Evolutionary conservation across 2,329 filamentous ascomycete genomes (phyloP), one percentile per base, ranked within the genome.

Genomic region (Sphaerulina musiva): DNA sequence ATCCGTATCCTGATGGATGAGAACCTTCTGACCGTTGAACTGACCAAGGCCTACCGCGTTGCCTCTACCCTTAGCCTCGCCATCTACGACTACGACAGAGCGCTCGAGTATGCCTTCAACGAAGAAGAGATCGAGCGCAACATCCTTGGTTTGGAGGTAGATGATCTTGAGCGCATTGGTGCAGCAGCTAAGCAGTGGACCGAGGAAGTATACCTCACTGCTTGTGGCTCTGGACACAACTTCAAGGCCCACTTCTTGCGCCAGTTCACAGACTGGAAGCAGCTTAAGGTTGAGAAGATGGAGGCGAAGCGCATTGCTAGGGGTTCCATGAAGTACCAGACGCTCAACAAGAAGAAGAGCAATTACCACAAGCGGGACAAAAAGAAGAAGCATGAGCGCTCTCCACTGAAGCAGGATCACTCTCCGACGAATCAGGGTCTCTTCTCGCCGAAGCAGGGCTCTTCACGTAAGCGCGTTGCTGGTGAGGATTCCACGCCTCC

Each of bases 1-100:
- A 96, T 97, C 70, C 86, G 90, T 38, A 78, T 97, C 43, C 80
- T 97, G 6, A 90, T 96, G 40, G 91, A 96, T 72, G 92, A 97
- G 73, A 92, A 92, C 6, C 78, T 97, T 51, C 34, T 53, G 29
- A 55, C 48, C 11, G 41, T 54, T 12, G 62, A 65, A 48, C 55
- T 66, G 2, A 42, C 48, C 45, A 62, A 57, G 41, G 63, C 64
- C 12, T 64, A 64, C 40, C 63, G 60, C 23, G 43, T 59, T 6
- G 61, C 62, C 6, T 59, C 62, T 1, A 50, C 36, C 20, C 31
- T 50, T 17, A 55, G 59, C 1, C 46, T 64, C 8, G 43, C 57
- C 4, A 32, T 58, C 6, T 6, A 46, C 9, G 17, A 58, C 26
- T 57, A 39, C 41, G 46, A 59, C 40, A 51, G 44, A 14, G 59